Evolutionary conservation across 176 grass and related monocot species (phyloP).

Genomic region (Chrysopogon serrulatus): DNA sequence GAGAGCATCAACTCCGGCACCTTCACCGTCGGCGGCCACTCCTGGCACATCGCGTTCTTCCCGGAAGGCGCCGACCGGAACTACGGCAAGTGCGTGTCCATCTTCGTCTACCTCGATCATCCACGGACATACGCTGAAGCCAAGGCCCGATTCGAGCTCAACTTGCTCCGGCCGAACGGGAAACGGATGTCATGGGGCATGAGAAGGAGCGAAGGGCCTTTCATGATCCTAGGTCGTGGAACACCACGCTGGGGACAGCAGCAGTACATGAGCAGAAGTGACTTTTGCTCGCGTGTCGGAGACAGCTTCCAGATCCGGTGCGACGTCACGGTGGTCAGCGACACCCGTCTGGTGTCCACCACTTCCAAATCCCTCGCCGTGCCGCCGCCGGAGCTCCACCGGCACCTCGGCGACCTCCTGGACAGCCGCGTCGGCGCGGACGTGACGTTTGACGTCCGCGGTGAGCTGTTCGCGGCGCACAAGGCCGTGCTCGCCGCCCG

Average conservation of each 20-base stretch:
- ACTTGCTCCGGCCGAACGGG: not conserved
- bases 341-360: not conserved
- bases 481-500: slow-evolving; percentile 24
- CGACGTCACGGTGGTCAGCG: not conserved
- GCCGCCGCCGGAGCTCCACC: not conserved
- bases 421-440: not conserved
- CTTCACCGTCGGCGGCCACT: not conserved
- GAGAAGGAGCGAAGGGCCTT: no score
- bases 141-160: not conserved
- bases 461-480: slow-evolving; percentile 9
- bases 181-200: not conserved
- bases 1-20: no score
- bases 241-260: no score
- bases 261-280: no score
- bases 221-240: no score
- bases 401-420: slow-evolving; percentile 4
- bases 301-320: not conserved
- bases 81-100: not conserved
- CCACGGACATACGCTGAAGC: no score
- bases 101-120: not conserved
- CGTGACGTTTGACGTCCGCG: slow-evolving; percentile 25
- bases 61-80: not conserved
- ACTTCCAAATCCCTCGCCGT: not conserved
- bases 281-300: not conserved
- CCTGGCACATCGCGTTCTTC: not conserved